These are phyloP conservation scores for Aspergillus bombycis DNA, from an alignment of 2,329 filamentous ascomycete species.

Conservation along the genomic window DNA sequence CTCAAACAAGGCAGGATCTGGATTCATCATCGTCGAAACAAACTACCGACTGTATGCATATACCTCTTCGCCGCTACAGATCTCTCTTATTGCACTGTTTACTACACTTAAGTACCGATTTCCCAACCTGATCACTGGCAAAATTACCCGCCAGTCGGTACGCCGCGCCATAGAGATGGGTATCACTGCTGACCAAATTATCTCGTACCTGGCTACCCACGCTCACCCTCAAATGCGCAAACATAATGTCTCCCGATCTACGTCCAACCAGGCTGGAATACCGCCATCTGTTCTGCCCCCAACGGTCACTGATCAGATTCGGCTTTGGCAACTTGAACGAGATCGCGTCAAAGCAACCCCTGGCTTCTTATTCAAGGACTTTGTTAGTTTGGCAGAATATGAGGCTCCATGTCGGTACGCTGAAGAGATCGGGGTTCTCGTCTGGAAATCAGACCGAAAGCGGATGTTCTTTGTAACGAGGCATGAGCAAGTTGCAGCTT, in stretches of 20 bases:
- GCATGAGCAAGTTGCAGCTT: slow-evolving; percentile 84
- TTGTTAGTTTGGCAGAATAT: slow-evolving; percentile 70
- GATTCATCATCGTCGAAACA: slow-evolving; percentile 94
- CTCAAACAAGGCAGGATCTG: slow-evolving; percentile 47
- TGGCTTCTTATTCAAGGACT: slow-evolving; percentile 90
- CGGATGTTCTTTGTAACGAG: slow-evolving; percentile 90
- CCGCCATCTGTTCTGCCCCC: slow-evolving; percentile 76
- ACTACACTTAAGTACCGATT: slow-evolving; percentile 86
- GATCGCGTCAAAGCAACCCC: slow-evolving; percentile 85
- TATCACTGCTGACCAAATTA: slow-evolving; percentile 94
- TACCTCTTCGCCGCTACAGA: slow-evolving; percentile 90
- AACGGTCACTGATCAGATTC: slow-evolving; percentile 95
- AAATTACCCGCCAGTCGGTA: slow-evolving; percentile 85
- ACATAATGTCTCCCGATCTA: slow-evolving; percentile 45
- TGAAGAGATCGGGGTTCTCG: slow-evolving; percentile 84
- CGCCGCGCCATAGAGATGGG: slow-evolving; percentile 84
- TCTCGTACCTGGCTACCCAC: slow-evolving; percentile 87
- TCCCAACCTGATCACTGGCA: slow-evolving; percentile 90
- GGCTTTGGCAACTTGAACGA: slow-evolving; percentile 95
- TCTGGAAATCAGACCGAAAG: slow-evolving; percentile 80
- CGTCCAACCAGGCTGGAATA: slow-evolving; percentile 42
- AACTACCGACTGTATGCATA: slow-evolving; percentile 98
- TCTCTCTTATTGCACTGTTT: slow-evolving; percentile 90
- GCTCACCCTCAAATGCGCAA: slow-evolving; percentile 93
- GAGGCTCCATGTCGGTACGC: slow-evolving; percentile 64